phyloP scores from a whole-genome alignment of 2,329 filamentous ascomycete species.

The Exophiala dermatitidis region DNA sequence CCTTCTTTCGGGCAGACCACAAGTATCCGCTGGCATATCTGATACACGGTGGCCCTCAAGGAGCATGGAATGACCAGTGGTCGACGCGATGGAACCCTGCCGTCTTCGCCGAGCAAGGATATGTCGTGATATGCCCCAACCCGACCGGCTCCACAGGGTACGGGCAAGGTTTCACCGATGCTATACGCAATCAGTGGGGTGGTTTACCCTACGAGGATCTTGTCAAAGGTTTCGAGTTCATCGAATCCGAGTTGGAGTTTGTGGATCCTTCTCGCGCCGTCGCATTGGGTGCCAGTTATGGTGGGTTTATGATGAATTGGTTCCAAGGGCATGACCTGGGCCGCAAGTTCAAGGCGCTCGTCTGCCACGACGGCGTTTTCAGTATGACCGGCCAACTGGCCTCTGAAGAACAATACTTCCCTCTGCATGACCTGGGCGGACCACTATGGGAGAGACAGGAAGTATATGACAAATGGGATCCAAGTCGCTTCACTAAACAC shows the following conservation, averaged over 20 bases:
- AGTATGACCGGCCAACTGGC: conserved; percentile 40
- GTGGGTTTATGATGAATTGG: conserved; percentile 57
- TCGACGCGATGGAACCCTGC: conserved; percentile 49
- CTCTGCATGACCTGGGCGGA: conserved; percentile 47
- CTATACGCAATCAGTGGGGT: conserved; percentile 48
- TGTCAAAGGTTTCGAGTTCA: conserved; percentile 47
- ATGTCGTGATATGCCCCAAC: conserved; percentile 54
- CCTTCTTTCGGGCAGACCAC: conserved; percentile 38
- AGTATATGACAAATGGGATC: conserved; percentile 53
- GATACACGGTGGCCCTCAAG: conserved; percentile 48
- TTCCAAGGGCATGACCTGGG: conserved; percentile 49
- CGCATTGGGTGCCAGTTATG: conserved; percentile 48
- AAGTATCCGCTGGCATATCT: conserved; percentile 50
- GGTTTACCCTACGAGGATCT: conserved; percentile 51
- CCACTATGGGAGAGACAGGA: conserved; percentile 45
- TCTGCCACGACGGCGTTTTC: conserved; percentile 44
- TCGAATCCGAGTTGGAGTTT: conserved; percentile 45
- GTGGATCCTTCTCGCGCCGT: conserved; percentile 50
- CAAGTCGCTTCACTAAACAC: conserved; percentile 49
- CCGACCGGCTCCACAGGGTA: conserved; percentile 53
- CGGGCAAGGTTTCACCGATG: conserved; percentile 48
- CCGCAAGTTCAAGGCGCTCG: conserved; percentile 51
- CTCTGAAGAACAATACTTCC: conserved; percentile 51
- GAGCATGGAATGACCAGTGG: conserved; percentile 50
- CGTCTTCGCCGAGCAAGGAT: conserved; percentile 55